Percentiles rank a stretch among this genome's conserved stretches.
Conservation (phyloP, 495 filamentous ascomycete species). For the Immersiella caudata region DNA sequence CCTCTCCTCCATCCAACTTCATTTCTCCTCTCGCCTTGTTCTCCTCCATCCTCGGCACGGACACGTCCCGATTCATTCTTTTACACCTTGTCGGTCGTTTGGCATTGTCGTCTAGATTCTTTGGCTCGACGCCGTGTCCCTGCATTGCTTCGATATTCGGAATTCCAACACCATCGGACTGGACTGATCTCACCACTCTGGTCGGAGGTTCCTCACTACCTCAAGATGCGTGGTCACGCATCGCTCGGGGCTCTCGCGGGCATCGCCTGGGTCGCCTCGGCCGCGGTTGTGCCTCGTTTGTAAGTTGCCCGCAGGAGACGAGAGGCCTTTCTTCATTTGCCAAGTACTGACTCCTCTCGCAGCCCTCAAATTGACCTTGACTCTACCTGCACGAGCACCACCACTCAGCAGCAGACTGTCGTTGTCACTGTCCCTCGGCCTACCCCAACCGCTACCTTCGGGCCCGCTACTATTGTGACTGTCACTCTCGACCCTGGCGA, state of each 20-base stretch:
- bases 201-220: not conserved
- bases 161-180: not conserved
- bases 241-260: constrained; percentile 28
- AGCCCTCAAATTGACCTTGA: constrained; percentile 18
- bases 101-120: not conserved
- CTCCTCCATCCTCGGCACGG: constrained; percentile 9
- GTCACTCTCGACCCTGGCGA: constrained; percentile 23
- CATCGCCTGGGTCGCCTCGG: constrained; percentile 27
- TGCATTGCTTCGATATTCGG: not conserved
- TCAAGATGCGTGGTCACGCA: constrained; percentile 35
- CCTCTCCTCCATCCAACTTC: constrained; percentile 8
- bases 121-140: not conserved
- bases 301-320: constrained; percentile 19
- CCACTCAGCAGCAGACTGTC: constrained; percentile 36
- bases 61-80: constrained; percentile 5
- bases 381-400: constrained; percentile 31
- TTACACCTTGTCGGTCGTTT: constrained; percentile 4
- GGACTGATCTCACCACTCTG: not conserved
- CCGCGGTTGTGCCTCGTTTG: constrained; percentile 30
- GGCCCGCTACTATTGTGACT: constrained; percentile 31
- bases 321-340: not conserved
- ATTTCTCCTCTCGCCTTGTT: not conserved
- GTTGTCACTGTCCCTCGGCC: constrained; percentile 38
- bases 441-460: constrained; percentile 14
- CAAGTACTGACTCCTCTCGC: constrained; percentile 9